Evolutionary conservation across 352 stramenopile genomes (phyloP), one percentile per base, ranked within the genome.

Genomic region (Phytophthora foliorum): DNA sequence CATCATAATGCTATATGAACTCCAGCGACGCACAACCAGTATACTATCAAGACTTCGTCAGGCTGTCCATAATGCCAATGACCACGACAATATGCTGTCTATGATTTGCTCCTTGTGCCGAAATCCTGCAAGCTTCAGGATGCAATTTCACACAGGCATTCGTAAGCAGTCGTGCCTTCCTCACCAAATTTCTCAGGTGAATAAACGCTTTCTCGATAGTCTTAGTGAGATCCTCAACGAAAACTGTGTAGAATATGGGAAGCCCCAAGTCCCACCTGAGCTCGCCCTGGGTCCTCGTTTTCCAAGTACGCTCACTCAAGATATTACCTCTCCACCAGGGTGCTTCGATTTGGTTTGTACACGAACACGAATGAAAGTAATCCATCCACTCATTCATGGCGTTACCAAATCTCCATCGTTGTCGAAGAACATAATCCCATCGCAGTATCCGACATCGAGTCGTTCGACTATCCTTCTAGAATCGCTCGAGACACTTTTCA

Each of bases 401-500:
- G 16, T n/a, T 41, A 6, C 11, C 11, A 16, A n/a, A 7, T 13
- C 11, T n/a, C 34, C 34, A n/a, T 6, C 13, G 4, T 41, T 41
- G 13, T 19, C 13, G 16, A 41, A 41, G 34, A 41, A 6, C 34
- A 1, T 17, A 45, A 9, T 22, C 24, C 17, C 17, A 11, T 45
- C 16, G 38, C 38, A 45, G 6, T 45, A 22, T 13, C 38, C 14
- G 14, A 7, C 41, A 24, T 34, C 32, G 14, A 42, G 39, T 9
- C 42, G 36, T 2, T 27, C 55, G 21, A 71, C 46, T 17, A 56
- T 68, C 14, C 63, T 70, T 6, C 22, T 71, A 21, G 46, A 64
- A 42, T 48, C 56, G 9, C 49, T 71, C 10, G 52, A 74, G n/a
- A 52, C 67, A 0, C 27, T 63, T 27, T 81, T 73, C 54, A 63